phyloP scores from a whole-genome alignment of 2,329 filamentous ascomycete species.

The Cucurbitaria berberidis region DNA sequence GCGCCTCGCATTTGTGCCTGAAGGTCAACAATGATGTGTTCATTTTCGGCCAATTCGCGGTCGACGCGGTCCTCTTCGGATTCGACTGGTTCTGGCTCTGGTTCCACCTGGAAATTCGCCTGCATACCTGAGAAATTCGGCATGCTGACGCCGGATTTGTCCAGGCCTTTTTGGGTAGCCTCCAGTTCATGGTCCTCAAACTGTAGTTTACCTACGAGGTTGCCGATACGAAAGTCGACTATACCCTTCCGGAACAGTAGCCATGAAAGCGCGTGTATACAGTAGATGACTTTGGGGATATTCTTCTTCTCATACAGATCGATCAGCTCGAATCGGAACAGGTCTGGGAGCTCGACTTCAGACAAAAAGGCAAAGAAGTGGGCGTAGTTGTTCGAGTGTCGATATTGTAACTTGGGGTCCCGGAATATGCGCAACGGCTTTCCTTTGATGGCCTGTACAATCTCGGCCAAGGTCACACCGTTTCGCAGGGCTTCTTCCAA shows the following conservation, averaged over 20 bases:
- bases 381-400: slow-evolving; percentile 97
- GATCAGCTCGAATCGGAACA: slow-evolving; percentile 96
- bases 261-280: slow-evolving; percentile 96
- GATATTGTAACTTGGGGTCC: slow-evolving; percentile 83
- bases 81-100: slow-evolving; percentile 76
- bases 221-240: slow-evolving; percentile 93
- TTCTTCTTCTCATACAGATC: slow-evolving; percentile 99
- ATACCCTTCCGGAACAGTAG: slow-evolving; percentile 94
- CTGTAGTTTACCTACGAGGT: slow-evolving; percentile 92
- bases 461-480: slow-evolving; percentile 91
- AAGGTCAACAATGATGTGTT: slow-evolving; percentile 74
- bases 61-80: slow-evolving; percentile 89
- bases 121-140: slow-evolving; percentile 98
- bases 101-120: slow-evolving; percentile 90
- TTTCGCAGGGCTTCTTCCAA: slow-evolving; percentile 91
- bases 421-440: slow-evolving; percentile 82
- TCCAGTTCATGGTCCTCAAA: slow-evolving; percentile 98
- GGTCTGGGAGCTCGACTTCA: slow-evolving; percentile 88
- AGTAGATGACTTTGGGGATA: slow-evolving; percentile 98
- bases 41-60: slow-evolving; percentile 79
- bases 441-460: slow-evolving; percentile 85
- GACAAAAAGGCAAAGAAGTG: slow-evolving; percentile 94
- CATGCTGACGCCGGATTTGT: slow-evolving; percentile 94
- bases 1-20: slow-evolving; percentile 88
- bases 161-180: slow-evolving; percentile 93